Conservation (phyloP, 129 eudicot genomes). For the Mikania micrantha region DNA sequence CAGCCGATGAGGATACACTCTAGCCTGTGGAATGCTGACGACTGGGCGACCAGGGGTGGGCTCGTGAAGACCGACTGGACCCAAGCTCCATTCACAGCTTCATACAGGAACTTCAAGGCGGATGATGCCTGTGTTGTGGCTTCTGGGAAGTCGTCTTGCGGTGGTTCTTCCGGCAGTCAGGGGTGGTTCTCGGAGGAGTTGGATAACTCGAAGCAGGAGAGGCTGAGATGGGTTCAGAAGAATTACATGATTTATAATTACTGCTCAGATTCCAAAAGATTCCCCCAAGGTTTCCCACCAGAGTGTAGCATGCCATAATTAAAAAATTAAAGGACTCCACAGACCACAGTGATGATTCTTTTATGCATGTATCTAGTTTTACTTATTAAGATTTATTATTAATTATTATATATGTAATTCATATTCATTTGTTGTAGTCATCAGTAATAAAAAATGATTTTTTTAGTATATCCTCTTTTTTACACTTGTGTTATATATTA, state of each 20-base stretch:
- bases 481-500: not conserved
- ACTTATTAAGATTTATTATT: not conserved
- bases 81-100: conserved; percentile 50
- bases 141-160: conserved; percentile 29
- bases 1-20: conserved; percentile 49
- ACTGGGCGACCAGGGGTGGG: conserved; percentile 47
- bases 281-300: conserved; percentile 42
- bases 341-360: no score
- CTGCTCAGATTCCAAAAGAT: conserved; percentile 39
- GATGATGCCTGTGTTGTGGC: conserved; percentile 26
- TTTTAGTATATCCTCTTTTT: not conserved
- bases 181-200: conserved; percentile 40
- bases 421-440: conserved; percentile 1
- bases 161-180: conserved; percentile 13
- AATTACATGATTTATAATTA: conserved; percentile 54
- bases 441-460: not conserved
- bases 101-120: conserved; percentile 41
- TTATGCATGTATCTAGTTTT: not conserved
- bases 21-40: conserved; percentile 46
- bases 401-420: no score
- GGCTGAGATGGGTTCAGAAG: conserved; percentile 41
- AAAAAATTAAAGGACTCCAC: not conserved
- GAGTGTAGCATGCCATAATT: conserved; percentile 28
- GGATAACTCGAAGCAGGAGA: conserved; percentile 33
- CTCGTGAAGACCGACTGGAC: conserved; percentile 48